These are phyloP conservation scores for Zalaria obscura DNA, from an alignment of 2,329 filamentous ascomycete species.

Conservation along the genomic window DNA sequence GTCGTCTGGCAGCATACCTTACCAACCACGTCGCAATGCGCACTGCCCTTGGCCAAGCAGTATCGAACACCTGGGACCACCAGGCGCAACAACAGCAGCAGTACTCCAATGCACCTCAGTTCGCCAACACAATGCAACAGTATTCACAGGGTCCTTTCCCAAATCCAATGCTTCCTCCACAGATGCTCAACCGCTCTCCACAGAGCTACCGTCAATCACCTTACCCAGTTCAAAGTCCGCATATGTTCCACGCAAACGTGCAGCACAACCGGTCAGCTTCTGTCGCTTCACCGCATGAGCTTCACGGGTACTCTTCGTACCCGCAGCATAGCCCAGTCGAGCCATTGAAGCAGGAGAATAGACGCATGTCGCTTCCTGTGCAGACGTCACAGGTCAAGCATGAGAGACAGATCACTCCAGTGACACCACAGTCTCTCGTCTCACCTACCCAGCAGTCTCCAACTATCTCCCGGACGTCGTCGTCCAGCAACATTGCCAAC, in stretches of 20 bases:
- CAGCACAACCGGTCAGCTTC: conserved; percentile 30
- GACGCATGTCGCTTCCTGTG: conserved; percentile 30
- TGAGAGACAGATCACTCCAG: neutral
- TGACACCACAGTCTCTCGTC: conserved; percentile 12
- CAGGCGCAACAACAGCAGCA: conserved; percentile 20
- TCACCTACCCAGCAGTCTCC: conserved; percentile 11
- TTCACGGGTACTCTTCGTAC: conserved; percentile 8
- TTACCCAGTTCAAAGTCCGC: conserved; percentile 22
- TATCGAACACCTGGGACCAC: conserved; percentile 23
- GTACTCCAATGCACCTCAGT: conserved; percentile 23
- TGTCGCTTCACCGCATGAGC: conserved; percentile 25
- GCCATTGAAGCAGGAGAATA: conserved; percentile 11
- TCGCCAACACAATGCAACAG: conserved; percentile 22
- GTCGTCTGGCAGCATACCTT: conserved; percentile 44
- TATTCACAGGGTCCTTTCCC: conserved; percentile 10
- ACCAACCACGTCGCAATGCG: conserved; percentile 44
- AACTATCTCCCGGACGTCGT: conserved; percentile 11
- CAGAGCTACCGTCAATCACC: conserved; percentile 25
- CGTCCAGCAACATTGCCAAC: conserved; percentile 9
- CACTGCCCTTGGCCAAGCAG: conserved; percentile 31
- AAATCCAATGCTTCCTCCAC: conserved; percentile 12
- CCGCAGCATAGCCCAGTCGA: conserved; percentile 5
- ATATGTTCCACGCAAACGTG: conserved; percentile 16
- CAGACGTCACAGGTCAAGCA: conserved; percentile 4
- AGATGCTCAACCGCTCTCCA: conserved; percentile 11